Conservation (phyloP, 2,329 filamentous ascomycete species). For the Hypoxylon sp. region DNA sequence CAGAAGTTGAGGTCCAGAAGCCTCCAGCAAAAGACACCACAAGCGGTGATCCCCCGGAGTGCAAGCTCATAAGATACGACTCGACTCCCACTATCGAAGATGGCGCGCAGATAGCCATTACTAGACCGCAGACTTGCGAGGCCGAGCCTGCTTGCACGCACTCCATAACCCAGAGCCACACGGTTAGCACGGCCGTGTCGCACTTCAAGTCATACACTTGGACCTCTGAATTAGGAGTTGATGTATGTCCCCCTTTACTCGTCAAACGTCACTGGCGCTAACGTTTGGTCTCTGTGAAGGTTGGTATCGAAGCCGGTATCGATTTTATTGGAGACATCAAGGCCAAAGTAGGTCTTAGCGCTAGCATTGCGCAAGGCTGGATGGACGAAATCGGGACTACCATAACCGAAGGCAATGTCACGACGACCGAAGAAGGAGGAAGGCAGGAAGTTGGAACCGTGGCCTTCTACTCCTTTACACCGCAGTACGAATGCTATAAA, state of each 20-base stretch:
- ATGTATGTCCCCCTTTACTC: conserved; percentile 22
- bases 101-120: conserved; percentile 36
- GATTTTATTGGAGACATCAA: conserved; percentile 25
- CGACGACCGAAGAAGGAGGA: conserved; percentile 22
- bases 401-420: conserved; percentile 23
- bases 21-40: background rate
- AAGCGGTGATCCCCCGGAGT: conserved; percentile 16
- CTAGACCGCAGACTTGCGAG: conserved; percentile 38
- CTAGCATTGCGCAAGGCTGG: conserved; percentile 27
- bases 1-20: conserved; percentile 31
- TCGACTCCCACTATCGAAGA: conserved; percentile 23
- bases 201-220: conserved; percentile 33
- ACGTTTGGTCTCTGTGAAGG: conserved; percentile 11
- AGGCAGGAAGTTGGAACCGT: conserved; percentile 33
- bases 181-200: conserved; percentile 31
- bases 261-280: conserved; percentile 4
- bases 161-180: conserved; percentile 29
- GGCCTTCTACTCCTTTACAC: conserved; percentile 42
- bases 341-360: background rate
- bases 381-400: conserved; percentile 31
- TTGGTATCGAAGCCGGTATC: conserved; percentile 27
- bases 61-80: conserved; percentile 16
- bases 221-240: conserved; percentile 29
- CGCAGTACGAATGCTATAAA: conserved; percentile 37
- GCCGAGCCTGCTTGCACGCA: conserved; percentile 36